phyloP scores from a whole-genome alignment of 306 rosid genomes.

The Trifolium pratense region DNA sequence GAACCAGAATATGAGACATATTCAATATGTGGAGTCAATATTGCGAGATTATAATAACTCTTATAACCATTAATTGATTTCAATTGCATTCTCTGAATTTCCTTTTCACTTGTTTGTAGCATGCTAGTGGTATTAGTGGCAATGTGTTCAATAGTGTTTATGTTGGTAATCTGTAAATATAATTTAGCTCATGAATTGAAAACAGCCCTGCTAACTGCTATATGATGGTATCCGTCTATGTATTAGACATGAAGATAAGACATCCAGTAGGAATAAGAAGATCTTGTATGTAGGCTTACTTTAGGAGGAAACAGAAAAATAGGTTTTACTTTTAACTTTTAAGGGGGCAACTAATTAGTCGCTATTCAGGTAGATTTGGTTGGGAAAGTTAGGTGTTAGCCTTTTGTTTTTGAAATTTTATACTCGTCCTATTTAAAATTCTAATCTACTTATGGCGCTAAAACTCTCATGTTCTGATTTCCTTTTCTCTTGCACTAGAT shows the following conservation, averaged over 20 bases:
- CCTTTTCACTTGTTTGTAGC: not conserved
- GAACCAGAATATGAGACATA: not conserved
- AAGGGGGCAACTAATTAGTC: not conserved
- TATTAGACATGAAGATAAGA: not conserved
- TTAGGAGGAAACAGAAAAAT: not conserved
- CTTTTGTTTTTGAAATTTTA: not conserved
- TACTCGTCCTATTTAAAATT: not conserved
- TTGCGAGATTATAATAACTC: not conserved
- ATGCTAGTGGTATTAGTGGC: slow-evolving; percentile 3
- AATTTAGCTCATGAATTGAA: not conserved
- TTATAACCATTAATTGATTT: not conserved
- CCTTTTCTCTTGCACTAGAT: not conserved
- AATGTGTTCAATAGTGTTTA: slow-evolving; percentile 18
- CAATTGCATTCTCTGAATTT: not conserved
- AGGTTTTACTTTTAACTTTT: no score
- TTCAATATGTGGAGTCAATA: slow-evolving; percentile 3
- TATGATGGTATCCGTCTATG: not conserved
- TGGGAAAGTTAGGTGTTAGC: not conserved
- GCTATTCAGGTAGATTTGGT: not conserved
- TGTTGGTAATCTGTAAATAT: slow-evolving; percentile 25
- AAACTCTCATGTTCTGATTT: not conserved
- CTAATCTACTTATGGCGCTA: not conserved
- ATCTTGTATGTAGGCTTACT: not conserved
- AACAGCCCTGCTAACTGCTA: not conserved
- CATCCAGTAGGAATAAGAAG: not conserved